Evolutionary conservation across 2,329 filamentous ascomycete genomes (phyloP), one percentile per base, ranked within the genome.

Genomic region (Nakataea oryzae): DNA sequence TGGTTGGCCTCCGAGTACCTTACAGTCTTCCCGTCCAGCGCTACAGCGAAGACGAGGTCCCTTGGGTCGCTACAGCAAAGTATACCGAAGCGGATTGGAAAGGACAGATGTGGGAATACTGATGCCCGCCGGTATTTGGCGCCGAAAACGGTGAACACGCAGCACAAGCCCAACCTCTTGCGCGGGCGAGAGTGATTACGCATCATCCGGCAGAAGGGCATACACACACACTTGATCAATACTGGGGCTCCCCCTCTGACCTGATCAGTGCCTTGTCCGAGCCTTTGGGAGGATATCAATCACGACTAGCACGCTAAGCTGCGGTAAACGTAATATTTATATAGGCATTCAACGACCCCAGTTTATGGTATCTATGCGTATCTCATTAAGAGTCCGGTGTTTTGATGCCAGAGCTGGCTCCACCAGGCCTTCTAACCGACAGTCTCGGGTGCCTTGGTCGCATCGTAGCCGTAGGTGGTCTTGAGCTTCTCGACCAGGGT

Each of bases 1-100:
- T 86, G 0, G 80, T 96, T 4, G 90, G 89, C 0, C 76, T 93
- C 30, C 81, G 91, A 21, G 86, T 96, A 75, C 90, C 92, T n/a
- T 96, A 96, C 72, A 86, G 86, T 72, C 74, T 93, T 8, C 92
- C 92, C 0, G 72, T 96, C 30, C 83, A 84, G 59, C 76, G 77
- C 8, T 96, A 96, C 69, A 76, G 71, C 0, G 65, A 73, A 9
- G 72, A 74, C 5, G 90, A 96, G 69, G 75, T 81, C 58, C 91
- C 92, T 1, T 96, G 92, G 93, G 90, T 89, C 64, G 87, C 88
- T 3, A 86, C 83, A 2, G 75, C 79, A 68, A 70, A 69, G 1
- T 81, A 93, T 69, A 63, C 64, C 0, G 81, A 87, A 69, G 83
- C 81, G 14, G 90, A 93, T 74, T 84, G 84, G 76, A 77, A 70